Evolutionary conservation across 164 flowering plant genomes (phyloP).

Genomic region (Malania oleifera): DNA sequence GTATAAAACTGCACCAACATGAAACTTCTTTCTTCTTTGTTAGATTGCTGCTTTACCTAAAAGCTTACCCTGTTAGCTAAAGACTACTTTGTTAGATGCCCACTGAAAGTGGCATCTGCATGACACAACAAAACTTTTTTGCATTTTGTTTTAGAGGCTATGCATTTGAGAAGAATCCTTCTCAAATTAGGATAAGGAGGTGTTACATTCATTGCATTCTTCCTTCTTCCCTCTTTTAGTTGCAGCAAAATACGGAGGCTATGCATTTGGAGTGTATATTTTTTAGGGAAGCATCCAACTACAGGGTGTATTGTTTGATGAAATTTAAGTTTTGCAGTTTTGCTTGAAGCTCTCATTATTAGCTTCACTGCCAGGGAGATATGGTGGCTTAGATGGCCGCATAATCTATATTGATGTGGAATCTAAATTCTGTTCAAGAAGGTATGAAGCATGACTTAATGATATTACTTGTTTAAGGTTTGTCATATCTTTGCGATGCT

Average conservation of each 20-base stretch:
- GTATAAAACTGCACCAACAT: no score
- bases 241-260: background rate
- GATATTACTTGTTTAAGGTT: constrained; percentile 1
- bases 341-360: constrained; percentile 77
- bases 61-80: no score
- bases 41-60: no score
- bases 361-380: constrained; percentile 61
- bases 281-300: background rate
- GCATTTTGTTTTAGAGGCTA: no score
- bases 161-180: no score
- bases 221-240: background rate
- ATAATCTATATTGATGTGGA: constrained; percentile 78
- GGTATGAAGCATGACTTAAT: constrained; percentile 30
- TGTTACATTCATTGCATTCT: no score
- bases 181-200: no score
- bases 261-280: background rate
- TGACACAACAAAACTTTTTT: no score
- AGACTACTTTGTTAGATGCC: no score
- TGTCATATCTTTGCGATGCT: background rate
- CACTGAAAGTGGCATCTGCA: no score
- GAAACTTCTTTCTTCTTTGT: no score
- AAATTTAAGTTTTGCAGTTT: constrained; percentile 39
- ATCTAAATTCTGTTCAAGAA: constrained; percentile 78
- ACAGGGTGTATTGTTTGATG: background rate
- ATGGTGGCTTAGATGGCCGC: constrained; percentile 75